These are phyloP conservation scores for Perilla frutescens DNA, from an alignment of 257 asterid species.

Conservation along the genomic window DNA sequence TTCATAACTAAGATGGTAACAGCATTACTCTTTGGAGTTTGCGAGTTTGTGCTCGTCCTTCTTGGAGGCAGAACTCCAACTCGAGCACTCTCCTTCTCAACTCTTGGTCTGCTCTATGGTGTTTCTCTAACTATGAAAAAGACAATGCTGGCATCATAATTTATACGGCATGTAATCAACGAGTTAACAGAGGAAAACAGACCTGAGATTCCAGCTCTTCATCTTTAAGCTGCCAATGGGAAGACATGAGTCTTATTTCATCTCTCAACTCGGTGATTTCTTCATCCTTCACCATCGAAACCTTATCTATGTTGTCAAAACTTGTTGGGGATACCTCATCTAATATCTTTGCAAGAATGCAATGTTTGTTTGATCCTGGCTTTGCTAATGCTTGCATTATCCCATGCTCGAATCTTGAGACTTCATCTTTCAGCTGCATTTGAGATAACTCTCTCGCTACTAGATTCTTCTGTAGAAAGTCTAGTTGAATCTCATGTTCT, in stretches of 20 bases:
- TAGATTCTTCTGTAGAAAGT: too few species aligned
- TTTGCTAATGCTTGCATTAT: conserved; percentile 55
- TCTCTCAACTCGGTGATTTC: conserved; percentile 71
- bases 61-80: conserved; percentile 83
- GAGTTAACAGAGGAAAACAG: conserved; percentile 16
- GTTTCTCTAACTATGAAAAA: conserved; percentile 71
- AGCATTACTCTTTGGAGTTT: conserved; percentile 82
- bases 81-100: conserved; percentile 75
- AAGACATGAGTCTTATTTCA: conserved; percentile 71
- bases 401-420: conserved; percentile 73
- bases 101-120: conserved; percentile 78
- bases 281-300: conserved; percentile 60
- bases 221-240: conserved; percentile 77
- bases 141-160: background rate
- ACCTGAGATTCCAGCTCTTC: conserved; percentile 78
- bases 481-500: too few species aligned
- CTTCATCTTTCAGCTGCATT: conserved; percentile 76
- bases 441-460: conserved; percentile 35
- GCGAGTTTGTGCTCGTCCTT: conserved; percentile 79
- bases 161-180: conserved; percentile 6
- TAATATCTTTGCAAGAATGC: conserved; percentile 58
- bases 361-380: conserved; percentile 39
- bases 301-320: conserved; percentile 54
- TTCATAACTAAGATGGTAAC: conserved; percentile 8
- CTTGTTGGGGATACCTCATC: conserved; percentile 22